Percentiles rank a stretch among this genome's conserved stretches.
These are phyloP conservation scores for Pichia sp. DNA, from an alignment of 1,139 yeast genomes.

Conservation along the genomic window DNA sequence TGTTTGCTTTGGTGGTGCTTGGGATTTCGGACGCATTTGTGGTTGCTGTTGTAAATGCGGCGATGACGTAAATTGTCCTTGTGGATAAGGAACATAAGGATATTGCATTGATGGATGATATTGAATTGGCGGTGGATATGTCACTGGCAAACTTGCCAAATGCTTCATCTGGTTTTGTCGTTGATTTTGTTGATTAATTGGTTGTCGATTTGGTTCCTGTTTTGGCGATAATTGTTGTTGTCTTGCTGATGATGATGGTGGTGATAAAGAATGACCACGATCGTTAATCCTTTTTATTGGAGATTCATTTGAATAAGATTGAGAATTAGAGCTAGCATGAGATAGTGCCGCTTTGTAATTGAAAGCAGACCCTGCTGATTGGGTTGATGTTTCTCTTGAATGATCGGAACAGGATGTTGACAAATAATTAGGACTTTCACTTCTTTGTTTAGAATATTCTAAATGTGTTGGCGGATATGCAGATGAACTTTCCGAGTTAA, in stretches of 20 bases:
- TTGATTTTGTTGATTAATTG: background rate
- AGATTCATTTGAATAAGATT: too few relatives aligned
- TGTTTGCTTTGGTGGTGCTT: constrained; percentile 13
- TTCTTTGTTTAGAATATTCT: background rate
- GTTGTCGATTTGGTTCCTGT: too few relatives aligned
- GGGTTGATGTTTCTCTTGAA: background rate
- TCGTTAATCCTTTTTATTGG: too few relatives aligned
- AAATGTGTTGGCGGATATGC: constrained; percentile 2
- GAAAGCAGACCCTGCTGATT: background rate
- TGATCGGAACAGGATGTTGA: background rate
- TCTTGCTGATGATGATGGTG: too few relatives aligned
- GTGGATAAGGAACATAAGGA: background rate
- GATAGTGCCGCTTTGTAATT: background rate
- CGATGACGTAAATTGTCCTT: background rate
- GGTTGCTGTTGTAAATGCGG: constrained; percentile 4
- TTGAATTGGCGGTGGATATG: background rate
- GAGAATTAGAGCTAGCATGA: background rate
- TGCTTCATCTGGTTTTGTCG: background rate
- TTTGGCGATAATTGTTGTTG: too few relatives aligned
- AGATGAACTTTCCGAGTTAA: constrained; percentile 6
- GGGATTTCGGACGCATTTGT: background rate
- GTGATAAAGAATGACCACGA: too few relatives aligned
- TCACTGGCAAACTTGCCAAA: background rate
- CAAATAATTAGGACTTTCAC: background rate
- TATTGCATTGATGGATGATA: background rate